Base-by-base conservation (phyloP, 2,329 filamentous ascomycete genomes). In the Diaporthe humulicola region DNA sequence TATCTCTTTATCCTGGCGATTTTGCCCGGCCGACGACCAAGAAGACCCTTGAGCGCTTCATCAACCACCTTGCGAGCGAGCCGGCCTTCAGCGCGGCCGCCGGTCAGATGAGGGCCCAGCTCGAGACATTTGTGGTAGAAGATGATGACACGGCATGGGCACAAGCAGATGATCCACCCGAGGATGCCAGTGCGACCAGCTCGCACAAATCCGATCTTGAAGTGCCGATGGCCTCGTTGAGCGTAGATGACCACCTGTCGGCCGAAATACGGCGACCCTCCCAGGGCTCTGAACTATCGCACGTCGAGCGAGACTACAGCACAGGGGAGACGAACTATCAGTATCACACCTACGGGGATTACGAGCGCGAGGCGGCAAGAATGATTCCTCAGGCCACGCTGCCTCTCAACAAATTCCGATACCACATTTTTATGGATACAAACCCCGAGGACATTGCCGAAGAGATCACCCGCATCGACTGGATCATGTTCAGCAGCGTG, bases 401-500 rank as follows among this genome's bases (percentile, higher is more conserved):
- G 71, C 90, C 92, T 1, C 89, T 98, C 76, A 94, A 92, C 78
- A 98, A 98, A 83, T 88, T 93, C 56, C 94, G 97, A 75, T 99
- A 97, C 88, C 95, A 96, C 78, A 91, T 93, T 70, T 94, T 98
- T 78, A 98, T 98, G 93, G 94, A 94, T 48, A 93, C 93, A 33
- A 89, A 94, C 1, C 93, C 97, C 71, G 94, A 98, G 76, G 91
- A 95, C 66, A 93, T 98, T 78, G 96, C 96, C 22, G 93, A 93
- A 75, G 97, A 99, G 83, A 90, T 99, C 80, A 98, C 97, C 5
- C 90, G 96, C 76, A 98, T 99, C 73, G 97, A 99, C 84, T 98
- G 96, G 96, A 92, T 97, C 83, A 97, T 98, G 93, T 98, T 98
- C 83, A 97, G 94, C 70, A 96, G 95, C 1, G 98, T 98, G 76